Conservation (phyloP, 352 stramenopile genomes). For the Phytophthora melonis region DNA sequence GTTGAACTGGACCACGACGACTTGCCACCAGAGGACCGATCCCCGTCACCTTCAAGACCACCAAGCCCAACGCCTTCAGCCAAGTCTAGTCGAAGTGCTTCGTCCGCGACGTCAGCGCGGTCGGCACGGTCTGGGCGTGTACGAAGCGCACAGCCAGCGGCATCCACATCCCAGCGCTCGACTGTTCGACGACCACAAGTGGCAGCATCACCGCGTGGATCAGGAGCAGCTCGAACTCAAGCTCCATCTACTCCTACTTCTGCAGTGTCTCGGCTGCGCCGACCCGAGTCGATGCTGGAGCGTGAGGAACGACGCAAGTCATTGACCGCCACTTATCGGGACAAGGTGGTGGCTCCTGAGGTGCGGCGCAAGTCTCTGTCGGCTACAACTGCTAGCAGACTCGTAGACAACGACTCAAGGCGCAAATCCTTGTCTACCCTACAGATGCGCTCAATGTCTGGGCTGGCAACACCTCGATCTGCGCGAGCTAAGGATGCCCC, state of each 20-base stretch:
- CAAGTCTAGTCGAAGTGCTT: slow-evolving; percentile 52
- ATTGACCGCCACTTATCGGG: slow-evolving; percentile 33
- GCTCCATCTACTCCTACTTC: slow-evolving; percentile 11
- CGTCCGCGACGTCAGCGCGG: slow-evolving; percentile 48
- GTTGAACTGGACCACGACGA: slow-evolving; percentile 39
- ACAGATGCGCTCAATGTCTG: slow-evolving; percentile 39
- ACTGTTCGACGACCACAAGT: slow-evolving; percentile 20
- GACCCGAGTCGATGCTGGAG: slow-evolving; percentile 37
- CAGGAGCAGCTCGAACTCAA: slow-evolving; percentile 15
- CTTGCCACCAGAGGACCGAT: slow-evolving; percentile 14
- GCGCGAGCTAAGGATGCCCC: slow-evolving; percentile 27
- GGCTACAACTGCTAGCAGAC: slow-evolving; percentile 26
- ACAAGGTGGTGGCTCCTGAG: slow-evolving; percentile 42
- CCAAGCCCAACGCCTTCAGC: slow-evolving; percentile 58
- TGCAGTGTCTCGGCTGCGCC: slow-evolving; percentile 31
- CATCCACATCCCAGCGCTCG: slow-evolving; percentile 21
- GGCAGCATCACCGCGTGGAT: slow-evolving; percentile 21
- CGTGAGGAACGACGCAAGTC: slow-evolving; percentile 55
- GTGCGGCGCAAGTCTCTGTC: slow-evolving; percentile 61
- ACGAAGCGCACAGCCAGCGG: slow-evolving; percentile 17
- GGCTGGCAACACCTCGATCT: slow-evolving; percentile 33
- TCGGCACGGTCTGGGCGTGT: slow-evolving; percentile 42
- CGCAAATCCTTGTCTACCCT: slow-evolving; percentile 61
- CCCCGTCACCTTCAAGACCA: slow-evolving; percentile 29
- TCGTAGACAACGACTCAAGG: slow-evolving; percentile 37